Conservation (phyloP, 306 rosid species). For the Rosa rugosa region DNA sequence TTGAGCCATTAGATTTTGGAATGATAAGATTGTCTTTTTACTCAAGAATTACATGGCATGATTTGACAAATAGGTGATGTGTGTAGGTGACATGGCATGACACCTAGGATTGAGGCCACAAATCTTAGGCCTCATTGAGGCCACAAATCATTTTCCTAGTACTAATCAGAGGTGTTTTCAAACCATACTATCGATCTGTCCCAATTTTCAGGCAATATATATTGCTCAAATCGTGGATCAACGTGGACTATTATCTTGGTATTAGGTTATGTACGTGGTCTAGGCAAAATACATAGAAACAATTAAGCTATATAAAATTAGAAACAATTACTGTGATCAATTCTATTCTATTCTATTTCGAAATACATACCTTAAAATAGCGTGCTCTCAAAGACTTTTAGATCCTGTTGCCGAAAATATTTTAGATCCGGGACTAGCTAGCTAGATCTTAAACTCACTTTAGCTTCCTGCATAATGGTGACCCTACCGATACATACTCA, state of each 20-base stretch:
- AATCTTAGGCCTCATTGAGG: no score
- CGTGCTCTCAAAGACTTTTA: background rate
- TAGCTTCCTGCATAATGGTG: background rate
- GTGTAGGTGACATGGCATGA: no score
- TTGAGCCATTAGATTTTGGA: no score
- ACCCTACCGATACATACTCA: background rate
- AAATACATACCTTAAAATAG: background rate
- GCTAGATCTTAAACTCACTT: background rate
- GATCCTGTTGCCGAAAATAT: background rate
- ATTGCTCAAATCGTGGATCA: conserved; percentile 1
- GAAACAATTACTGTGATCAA: background rate
- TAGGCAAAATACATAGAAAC: background rate
- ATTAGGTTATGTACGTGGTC: background rate
- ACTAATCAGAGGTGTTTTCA: background rate
- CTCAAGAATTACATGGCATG: no score
- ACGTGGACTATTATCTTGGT: background rate
- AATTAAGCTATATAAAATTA: background rate
- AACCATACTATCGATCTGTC: background rate
- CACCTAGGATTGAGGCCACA: no score
- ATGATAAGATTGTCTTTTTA: no score
- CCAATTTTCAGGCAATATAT: background rate
- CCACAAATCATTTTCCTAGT: no score
- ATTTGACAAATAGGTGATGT: no score
- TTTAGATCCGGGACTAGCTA: background rate
- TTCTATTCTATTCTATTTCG: background rate